Base-by-base conservation (phyloP, 2,329 filamentous ascomycete genomes). In the Diaporthe amygdali region DNA sequence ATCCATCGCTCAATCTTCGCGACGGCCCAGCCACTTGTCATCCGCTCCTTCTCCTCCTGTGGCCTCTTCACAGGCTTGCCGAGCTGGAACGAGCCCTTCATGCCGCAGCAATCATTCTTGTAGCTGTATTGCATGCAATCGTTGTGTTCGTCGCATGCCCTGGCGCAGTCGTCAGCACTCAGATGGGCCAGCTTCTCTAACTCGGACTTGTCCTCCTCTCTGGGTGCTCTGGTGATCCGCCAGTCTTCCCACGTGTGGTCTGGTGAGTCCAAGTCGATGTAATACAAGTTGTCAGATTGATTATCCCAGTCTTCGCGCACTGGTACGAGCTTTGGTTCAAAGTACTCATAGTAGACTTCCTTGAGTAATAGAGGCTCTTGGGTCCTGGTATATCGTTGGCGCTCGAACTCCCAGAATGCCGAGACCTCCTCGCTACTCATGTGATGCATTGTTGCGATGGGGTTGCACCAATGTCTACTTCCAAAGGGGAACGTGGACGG, bases 371-470 rank as follows among this genome's bases (percentile, higher is more conserved):
- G 77, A 10, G 83, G 76, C n/a, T 77, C 73, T 34, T 78, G 71
- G 37, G 66, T 69, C 10, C 66, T 71, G 37, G 68, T 34, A 41
- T 80, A 80, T 54, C 82, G 81, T 41, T 78, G 77, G 73, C 81
- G 81, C 75, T 90, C 88, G 74, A 85, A 88, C n/a, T 84, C 81
- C 82, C 84, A 87, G 49, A 89, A 81, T 12, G 79, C 79, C 30
- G 83, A 84, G 5, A 88, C 80, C 68, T 89, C 88, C 70, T 87
- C 82, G 72, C 83, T 81, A 25, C 81, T 81, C 73, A 88, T 81
- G 76, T 89, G 87, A 76, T 89, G 87, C 86, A 90, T 88, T 6
- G 88, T 89, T 2, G 85, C 81, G 54, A 89, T 81, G 10, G 87
- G 85, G 63, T 88, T 85, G 76, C 88, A 90, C 87, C 88, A 90